Conservation (phyloP, 116 monocot genomes). For the Dioscorea cayenensis region DNA sequence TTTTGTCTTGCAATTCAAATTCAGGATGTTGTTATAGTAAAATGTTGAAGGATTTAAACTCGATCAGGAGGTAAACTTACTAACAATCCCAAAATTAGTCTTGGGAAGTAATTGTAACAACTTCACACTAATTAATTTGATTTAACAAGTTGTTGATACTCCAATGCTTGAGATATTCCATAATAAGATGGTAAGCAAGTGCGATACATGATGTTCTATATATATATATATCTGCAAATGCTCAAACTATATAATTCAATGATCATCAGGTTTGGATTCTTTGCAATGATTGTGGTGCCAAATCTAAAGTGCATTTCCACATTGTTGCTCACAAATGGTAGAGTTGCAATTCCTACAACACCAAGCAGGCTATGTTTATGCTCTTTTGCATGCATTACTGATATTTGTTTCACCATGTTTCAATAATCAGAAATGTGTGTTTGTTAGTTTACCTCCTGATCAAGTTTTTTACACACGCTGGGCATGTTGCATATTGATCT, state of each 20-base stretch:
- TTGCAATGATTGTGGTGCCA: slow-evolving; percentile 81
- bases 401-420: too few species aligned
- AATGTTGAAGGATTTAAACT: slow-evolving; percentile 47
- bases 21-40: slow-evolving; percentile 82
- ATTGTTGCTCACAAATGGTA: slow-evolving; percentile 71
- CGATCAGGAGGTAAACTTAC: slow-evolving; percentile 51
- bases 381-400: too few species aligned
- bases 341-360: slow-evolving; percentile 78
- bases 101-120: not conserved
- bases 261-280: slow-evolving; percentile 71
- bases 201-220: too few species aligned
- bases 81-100: not conserved
- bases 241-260: not conserved
- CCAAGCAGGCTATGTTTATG: slow-evolving; percentile 23
- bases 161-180: slow-evolving; percentile 68
- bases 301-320: slow-evolving; percentile 67
- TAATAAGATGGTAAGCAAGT: slow-evolving; percentile 56
- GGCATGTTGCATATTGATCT: too few species aligned
- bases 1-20: not conserved
- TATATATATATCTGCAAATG: too few species aligned
- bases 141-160: slow-evolving; percentile 52
- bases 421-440: too few species aligned
- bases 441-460: too few species aligned
- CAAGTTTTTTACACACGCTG: too few species aligned
- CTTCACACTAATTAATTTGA: too few species aligned